Evolutionary conservation across 331 rosid species (phyloP), one percentile per base, ranked within the genome.

Genomic region (Erythrophleum ivorense): DNA sequence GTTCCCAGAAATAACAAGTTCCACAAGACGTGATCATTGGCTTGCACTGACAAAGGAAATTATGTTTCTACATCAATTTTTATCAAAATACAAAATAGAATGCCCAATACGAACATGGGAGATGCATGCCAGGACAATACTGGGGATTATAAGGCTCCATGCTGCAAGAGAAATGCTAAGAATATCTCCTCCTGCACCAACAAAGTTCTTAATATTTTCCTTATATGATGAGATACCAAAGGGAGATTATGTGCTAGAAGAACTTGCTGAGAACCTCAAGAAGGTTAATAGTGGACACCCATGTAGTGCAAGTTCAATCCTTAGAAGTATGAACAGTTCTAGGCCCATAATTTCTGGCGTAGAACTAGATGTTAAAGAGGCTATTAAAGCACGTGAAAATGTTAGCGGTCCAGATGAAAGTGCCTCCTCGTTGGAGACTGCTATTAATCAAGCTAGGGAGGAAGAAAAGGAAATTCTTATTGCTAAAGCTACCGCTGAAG

Each of bases 21-120:
- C 97, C 71, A 92, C 98, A 40, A 96, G 98, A 82, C 97, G 99
- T 3, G 97, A 91, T 71, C 98, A 92, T 71, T 96, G 99, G 99
- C 97, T 94, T 36, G 94, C 97, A 8, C 84, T 96, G 34, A 81
- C 85, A 15, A 94, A 84, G 84, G 99, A 96, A 83, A 86, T 92
- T 66, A 85, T 91, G 85, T 77, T 92, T 64, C 84, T 96, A 82
- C 97, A 96, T 83, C 88, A 73, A 18, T 96, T 96, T 70, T 60
- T 94, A 46, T 82, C 85, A 2, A 89, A 89, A 73, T 86, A 85
- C 85, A 71, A 88, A 34, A 78, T 91, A 38, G 84, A 85, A 3
- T 67, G 75, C 73, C 91, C 87, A 31, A 24, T 62, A 52, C 94
- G 87, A 78, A 85, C 80, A 38, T 91, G 98, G 99, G 98, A 94